A percentile compares a stretch with the other conserved stretches of the same genome.
These are phyloP conservation scores for Boletales sp. DNA, from an alignment of 768 basidiomycete genomes.

Conservation along the genomic window DNA sequence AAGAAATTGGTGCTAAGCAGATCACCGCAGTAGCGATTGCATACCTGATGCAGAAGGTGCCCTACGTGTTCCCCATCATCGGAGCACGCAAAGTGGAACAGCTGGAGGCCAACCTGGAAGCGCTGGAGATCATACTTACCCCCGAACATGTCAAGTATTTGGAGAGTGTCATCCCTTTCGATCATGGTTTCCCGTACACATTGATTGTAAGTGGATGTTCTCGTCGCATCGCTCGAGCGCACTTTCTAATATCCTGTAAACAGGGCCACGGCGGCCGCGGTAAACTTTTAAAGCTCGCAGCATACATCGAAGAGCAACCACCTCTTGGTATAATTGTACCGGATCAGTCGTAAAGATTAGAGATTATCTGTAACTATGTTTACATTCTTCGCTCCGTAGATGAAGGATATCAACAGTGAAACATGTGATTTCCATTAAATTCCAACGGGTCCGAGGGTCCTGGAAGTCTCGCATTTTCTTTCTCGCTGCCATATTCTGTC, in stretches of 20 bases:
- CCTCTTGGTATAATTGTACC: conserved; percentile 1
- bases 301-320: conserved; percentile 22
- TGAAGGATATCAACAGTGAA: too few relatives aligned
- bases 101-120: background rate
- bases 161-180: background rate
- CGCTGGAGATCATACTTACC: background rate
- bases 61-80: background rate
- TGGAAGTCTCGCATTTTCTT: too few relatives aligned
- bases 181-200: background rate
- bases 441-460: too few relatives aligned
- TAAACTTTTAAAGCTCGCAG: conserved; percentile 5
- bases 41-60: background rate
- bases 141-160: background rate
- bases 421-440: too few relatives aligned
- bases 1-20: background rate
- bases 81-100: background rate
- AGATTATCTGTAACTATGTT: too few relatives aligned
- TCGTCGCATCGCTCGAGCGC: background rate
- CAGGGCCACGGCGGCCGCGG: conserved; percentile 11
- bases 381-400: too few relatives aligned
- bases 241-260: background rate
- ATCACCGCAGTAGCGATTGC: background rate
- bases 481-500: too few relatives aligned
- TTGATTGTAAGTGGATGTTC: background rate
- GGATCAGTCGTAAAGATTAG: background rate